Evolutionary conservation across 164 flowering plant species (phyloP), one percentile per base, ranked within the genome.

Genomic region (Chimonanthus praecox): DNA sequence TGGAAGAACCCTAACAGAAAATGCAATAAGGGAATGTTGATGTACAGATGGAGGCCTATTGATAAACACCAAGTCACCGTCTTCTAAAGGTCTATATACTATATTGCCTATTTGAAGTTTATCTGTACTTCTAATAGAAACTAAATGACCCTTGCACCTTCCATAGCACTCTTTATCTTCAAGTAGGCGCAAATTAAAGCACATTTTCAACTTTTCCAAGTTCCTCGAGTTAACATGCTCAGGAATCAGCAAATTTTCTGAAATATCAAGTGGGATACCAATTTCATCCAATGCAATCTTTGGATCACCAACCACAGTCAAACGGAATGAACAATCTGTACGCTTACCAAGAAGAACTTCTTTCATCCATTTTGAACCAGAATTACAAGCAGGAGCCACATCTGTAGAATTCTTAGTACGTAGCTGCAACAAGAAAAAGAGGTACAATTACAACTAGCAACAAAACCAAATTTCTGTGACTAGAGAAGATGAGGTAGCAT

Each of bases 31-130:
- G 5, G 97, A 92, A 70, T 92, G 98, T 45, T 90, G 94, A 81
- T 96, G 99, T 16, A 94, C 87, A 18, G 98, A 88, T 5, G 99
- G 99, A 74, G 99, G 99, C 76, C 99, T 79, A 71, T 94, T 96
- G 68, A 94, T 79, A 79, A 96, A 71, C 58, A 94, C 81, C 11
- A 83, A 74, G 74, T 96, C 99, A 48, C 99, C 98, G 76, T 94
- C 94, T 18, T 16, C 75, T 33, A 96, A 73, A 73, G 90, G 88
- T 80, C 98, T 78, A 58, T 76, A 78, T 1, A 88, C 62, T 11
- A 67, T 77, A 74, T 96, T 97, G 44, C 98, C 98, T 3, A 77
- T 49, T 43, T 77, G 70, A 48, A 92, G 83, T 7, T 84, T 77
- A 62, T 80, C 72, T 47, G 68, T 72, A 6, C 54, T 58, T 0